Evolutionary conservation across 2,329 filamentous ascomycete genomes (phyloP).

Genomic region (Apiospora koreana): DNA sequence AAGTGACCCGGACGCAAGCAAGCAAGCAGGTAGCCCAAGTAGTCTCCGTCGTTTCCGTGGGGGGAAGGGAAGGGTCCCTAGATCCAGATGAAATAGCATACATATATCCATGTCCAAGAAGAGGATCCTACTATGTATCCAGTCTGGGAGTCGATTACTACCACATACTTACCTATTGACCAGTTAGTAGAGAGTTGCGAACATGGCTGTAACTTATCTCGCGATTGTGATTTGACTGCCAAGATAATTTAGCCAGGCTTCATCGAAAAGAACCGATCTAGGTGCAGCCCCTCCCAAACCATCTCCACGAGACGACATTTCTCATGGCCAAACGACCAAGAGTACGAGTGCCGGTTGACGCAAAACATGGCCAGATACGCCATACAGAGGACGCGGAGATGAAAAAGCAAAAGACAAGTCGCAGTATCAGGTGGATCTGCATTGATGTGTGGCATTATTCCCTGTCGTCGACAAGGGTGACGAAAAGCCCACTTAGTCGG

Average conservation of each 20-base stretch:
- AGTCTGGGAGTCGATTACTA: background rate
- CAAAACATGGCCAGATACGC: background rate
- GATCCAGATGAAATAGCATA: background rate
- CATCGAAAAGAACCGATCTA: background rate
- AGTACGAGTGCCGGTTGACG: background rate
- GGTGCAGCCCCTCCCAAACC: background rate
- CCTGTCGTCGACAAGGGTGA: background rate
- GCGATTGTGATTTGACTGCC: background rate
- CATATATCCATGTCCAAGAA: background rate
- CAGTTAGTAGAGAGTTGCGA: background rate
- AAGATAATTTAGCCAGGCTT: background rate
- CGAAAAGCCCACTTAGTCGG: conserved; percentile 6
- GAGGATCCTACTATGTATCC: too few species aligned
- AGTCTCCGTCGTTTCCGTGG: background rate
- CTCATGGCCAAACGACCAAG: background rate
- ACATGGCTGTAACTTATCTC: background rate
- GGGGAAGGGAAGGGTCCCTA: background rate
- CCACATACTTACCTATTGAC: background rate
- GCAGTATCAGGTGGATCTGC: conserved; percentile 5
- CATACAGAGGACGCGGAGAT: background rate
- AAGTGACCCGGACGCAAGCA: background rate
- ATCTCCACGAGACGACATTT: background rate
- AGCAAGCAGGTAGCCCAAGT: background rate
- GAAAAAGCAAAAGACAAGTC: background rate
- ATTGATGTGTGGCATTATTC: conserved; percentile 7